Conservation (phyloP, 2,329 filamentous ascomycete genomes). For the Pseudocercospora ulei region DNA sequence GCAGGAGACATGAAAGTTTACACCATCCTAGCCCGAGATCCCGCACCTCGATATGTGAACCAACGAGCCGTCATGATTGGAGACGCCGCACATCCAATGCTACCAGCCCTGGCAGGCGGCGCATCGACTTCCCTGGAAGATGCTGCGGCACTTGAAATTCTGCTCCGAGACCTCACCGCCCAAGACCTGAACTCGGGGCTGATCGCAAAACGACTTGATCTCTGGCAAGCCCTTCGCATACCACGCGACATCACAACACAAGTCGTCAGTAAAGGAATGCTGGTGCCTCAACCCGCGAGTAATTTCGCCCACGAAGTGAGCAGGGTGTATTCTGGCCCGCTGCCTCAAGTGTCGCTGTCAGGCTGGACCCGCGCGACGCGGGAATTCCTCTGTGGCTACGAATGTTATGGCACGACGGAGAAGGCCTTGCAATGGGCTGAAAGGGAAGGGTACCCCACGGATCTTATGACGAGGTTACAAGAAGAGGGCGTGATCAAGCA, state of each 20-base stretch:
- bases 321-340: conserved; percentile 7
- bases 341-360: conserved; percentile 4
- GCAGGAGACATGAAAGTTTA: conserved; percentile 13
- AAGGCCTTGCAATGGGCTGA: conserved; percentile 12
- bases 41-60: conserved; percentile 9
- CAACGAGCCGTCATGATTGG: conserved; percentile 13
- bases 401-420: conserved; percentile 9
- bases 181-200: neutral
- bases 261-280: conserved; percentile 9
- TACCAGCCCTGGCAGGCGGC: conserved; percentile 10
- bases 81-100: conserved; percentile 16
- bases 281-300: conserved; percentile 6
- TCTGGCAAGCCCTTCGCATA: conserved; percentile 12
- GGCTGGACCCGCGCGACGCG: conserved; percentile 8
- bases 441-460: conserved; percentile 6
- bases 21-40: conserved; percentile 10
- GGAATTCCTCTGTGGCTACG: conserved; percentile 10
- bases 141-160: conserved; percentile 9
- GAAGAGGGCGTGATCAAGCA: conserved; percentile 9
- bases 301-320: conserved; percentile 9
- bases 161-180: conserved; percentile 4
- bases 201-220: neutral
- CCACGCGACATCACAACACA: conserved; percentile 12
- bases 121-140: conserved; percentile 10
- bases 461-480: conserved; percentile 11